Evolutionary conservation across 2,329 filamentous ascomycete genomes (phyloP).

Genomic region (Gremmenia infestans): DNA sequence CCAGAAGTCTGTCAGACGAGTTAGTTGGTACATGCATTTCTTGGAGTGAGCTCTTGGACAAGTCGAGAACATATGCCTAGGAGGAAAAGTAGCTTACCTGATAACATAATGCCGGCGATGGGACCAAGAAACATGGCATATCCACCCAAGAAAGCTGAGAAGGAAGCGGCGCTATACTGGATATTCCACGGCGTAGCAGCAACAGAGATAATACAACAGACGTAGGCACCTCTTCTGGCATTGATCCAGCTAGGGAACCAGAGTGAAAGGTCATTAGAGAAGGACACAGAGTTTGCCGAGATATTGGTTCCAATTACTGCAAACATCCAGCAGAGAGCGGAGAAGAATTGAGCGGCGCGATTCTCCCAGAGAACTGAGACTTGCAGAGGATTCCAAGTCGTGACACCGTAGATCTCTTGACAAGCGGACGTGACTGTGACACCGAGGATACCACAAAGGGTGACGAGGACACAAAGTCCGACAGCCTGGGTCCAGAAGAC

Average conservation of each 20-base stretch:
- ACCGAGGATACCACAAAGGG: slow-evolving; percentile 23
- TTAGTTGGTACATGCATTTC: no score
- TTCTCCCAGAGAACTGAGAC: slow-evolving; percentile 24
- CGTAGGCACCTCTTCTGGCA: slow-evolving; percentile 40
- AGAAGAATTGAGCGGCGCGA: slow-evolving; percentile 30
- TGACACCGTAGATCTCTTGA: slow-evolving; percentile 25
- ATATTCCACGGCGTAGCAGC: slow-evolving; percentile 45
- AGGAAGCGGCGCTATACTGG: slow-evolving; percentile 28
- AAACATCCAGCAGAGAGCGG: slow-evolving; percentile 25
- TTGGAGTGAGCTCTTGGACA: no score
- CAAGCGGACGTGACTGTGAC: slow-evolving; percentile 24
- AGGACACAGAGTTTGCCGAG: slow-evolving; percentile 34
- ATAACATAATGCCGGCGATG: slow-evolving; percentile 35
- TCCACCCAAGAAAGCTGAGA: slow-evolving; percentile 29
- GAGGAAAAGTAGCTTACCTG: no score
- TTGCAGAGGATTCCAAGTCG: slow-evolving; percentile 27
- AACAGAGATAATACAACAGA: slow-evolving; percentile 40
- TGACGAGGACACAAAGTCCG: slow-evolving; percentile 21
- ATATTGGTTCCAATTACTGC: slow-evolving; percentile 35
- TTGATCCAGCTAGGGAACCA: slow-evolving; percentile 47
- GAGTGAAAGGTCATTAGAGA: slow-evolving; percentile 37
- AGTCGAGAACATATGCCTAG: no score
- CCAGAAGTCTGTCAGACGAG: slow-evolving; percentile 23
- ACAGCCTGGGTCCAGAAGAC: slow-evolving; percentile 24
- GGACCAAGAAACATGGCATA: slow-evolving; percentile 35